Base-by-base conservation (phyloP, 257 asterid species). In the Capsicum baccatum region DNA sequence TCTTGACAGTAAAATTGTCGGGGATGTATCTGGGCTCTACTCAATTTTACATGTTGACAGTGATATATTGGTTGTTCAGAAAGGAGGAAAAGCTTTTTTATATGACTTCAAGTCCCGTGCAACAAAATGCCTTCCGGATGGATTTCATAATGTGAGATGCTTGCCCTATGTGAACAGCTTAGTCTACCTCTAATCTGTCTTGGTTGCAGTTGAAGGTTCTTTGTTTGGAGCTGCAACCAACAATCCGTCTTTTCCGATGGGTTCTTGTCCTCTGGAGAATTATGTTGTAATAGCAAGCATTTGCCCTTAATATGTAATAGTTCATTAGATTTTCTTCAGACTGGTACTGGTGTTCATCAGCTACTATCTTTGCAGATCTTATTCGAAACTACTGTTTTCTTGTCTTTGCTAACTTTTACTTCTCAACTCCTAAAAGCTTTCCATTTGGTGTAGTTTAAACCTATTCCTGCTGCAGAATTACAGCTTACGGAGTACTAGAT, bases 91-190 rank as follows among this genome's bases (percentile, higher is more conserved):
- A 6, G 37, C 87, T 3, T 82, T 78, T 83, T 84, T 71, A 11
- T 84, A 73, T 60, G 78, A 87, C 80, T 58, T 87, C 39, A 76
- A 82, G 85, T 85, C 87, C 3, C 81, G 82, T 50, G 88, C 86
- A 84, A 79, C 71, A n/a, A 87, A 74, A 83, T 87, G 44, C 80
- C 33, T 3, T 17, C 64, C 56, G 44, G 37, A 50, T 15, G n/a
- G 6, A 1, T 5, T 9, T 16, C 2, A 42, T 42, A 17, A 47
- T 60, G 7, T 9, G 44, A 55, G 48, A 59, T 84, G 79, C n/a
- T 8, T 89, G 8, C 91, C 94, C 16, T 91, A 91, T 66, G 91
- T 90, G 83, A 91, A 90, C 84, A 90, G 89, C 88, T 79, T 91
- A 12, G 91, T 89, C 14, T 79, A 83, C 71, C 84, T 90, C 83